These are phyloP conservation scores for Styphnolobium japonicum DNA, from an alignment of 306 rosid genomes.

Conservation along the genomic window DNA sequence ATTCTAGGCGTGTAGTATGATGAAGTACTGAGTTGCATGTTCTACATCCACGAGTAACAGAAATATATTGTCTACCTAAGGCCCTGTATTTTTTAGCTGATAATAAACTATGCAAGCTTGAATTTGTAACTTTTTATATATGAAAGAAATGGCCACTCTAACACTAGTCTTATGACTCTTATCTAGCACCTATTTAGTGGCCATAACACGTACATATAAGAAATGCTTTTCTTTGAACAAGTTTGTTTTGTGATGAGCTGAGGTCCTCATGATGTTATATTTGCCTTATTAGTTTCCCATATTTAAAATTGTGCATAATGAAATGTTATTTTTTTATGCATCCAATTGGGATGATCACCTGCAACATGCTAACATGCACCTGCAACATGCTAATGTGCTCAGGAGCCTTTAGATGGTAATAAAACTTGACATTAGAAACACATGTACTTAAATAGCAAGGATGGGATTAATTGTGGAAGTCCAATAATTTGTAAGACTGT, in stretches of 20 bases:
- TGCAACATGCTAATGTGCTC: constrained; percentile 1
- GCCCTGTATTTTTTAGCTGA: neutral
- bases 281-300: neutral
- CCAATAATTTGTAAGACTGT: constrained; percentile 8
- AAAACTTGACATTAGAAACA: constrained; percentile 18
- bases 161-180: neutral
- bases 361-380: too few species aligned
- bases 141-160: neutral
- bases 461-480: constrained; percentile 2
- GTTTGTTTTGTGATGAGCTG: neutral
- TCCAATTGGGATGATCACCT: constrained; percentile 8
- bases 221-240: neutral
- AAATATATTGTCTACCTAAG: neutral
- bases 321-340: neutral
- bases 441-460: neutral
- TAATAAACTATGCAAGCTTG: neutral
- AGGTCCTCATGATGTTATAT: neutral
- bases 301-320: neutral
- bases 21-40: neutral
- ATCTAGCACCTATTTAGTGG: neutral
- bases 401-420: constrained; percentile 3
- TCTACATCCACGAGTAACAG: too few species aligned
- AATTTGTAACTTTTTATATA: neutral
- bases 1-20: neutral
- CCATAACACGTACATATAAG: neutral